Evolutionary conservation across 1,284 basidiomycete species (phyloP).

Genomic region (Cutaneotrichosporon cyanovorans): DNA sequence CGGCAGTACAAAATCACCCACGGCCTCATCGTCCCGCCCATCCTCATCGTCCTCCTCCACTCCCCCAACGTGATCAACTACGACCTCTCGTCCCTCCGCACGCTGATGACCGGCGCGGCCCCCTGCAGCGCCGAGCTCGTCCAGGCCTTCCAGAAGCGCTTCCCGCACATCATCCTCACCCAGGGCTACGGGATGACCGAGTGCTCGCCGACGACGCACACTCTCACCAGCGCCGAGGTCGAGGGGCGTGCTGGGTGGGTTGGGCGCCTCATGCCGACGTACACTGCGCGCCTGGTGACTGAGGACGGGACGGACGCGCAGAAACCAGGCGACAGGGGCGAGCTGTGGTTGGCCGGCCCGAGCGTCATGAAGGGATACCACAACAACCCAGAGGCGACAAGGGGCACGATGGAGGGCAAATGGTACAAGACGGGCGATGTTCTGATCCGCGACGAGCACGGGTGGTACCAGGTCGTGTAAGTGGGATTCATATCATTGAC

Average conservation of each 20-base stretch:
- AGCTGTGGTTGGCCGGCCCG: conserved; percentile 71
- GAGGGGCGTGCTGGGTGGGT: conserved; percentile 53
- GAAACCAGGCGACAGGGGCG: conserved; percentile 58
- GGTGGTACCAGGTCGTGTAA: conserved; percentile 44
- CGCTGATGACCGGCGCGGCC: conserved; percentile 72
- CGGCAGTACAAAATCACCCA: conserved; percentile 56
- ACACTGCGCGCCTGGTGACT: conserved; percentile 64
- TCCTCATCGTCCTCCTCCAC: conserved; percentile 55
- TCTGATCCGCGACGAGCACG: conserved; percentile 56
- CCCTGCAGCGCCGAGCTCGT: conserved; percentile 55
- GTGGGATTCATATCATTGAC: too few species aligned
- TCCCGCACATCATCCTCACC: conserved; percentile 23
- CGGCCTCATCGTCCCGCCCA: conserved; percentile 71
- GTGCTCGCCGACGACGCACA: conserved; percentile 41
- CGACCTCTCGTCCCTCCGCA: conserved; percentile 54
- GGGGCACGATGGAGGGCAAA: conserved; percentile 58
- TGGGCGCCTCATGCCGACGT: conserved; percentile 66
- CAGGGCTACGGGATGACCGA: conserved; percentile 50
- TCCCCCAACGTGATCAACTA: conserved; percentile 58
- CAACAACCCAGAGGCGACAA: conserved; percentile 61
- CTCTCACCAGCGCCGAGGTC: conserved; percentile 18
- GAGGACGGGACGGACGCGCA: conserved; percentile 44
- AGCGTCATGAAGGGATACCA: conserved; percentile 67
- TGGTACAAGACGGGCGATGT: conserved; percentile 85
- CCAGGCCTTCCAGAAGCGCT: conserved; percentile 20